phyloP scores from a whole-genome alignment of 768 basidiomycete genomes.

The Leccinum boreale region DNA sequence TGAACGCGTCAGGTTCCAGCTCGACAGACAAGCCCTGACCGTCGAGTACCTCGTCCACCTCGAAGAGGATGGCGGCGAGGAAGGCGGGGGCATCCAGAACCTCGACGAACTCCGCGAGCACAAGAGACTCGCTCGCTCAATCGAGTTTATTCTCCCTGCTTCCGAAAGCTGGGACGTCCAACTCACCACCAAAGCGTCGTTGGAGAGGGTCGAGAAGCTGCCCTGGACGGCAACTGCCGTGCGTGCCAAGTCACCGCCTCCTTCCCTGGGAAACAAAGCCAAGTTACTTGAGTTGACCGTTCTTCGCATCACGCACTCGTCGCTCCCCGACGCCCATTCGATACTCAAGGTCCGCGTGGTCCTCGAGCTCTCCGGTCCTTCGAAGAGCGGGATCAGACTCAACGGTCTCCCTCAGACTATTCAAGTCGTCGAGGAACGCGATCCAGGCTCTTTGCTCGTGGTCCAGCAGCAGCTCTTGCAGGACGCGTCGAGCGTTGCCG shows the following conservation, averaged over 20 bases:
- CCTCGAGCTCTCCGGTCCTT: slow-evolving; percentile 77
- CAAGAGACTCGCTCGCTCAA: slow-evolving; percentile 64
- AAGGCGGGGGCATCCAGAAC: slow-evolving; percentile 34
- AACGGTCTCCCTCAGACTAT: slow-evolving; percentile 80
- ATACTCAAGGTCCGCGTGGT: slow-evolving; percentile 77
- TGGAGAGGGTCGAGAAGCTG: slow-evolving; percentile 63
- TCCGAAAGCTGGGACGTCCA: slow-evolving; percentile 86
- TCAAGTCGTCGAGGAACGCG: slow-evolving; percentile 61
- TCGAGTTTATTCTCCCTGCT: slow-evolving; percentile 79
- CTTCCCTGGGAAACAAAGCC: slow-evolving; percentile 29
- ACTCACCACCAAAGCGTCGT: slow-evolving; percentile 69
- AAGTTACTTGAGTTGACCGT: slow-evolving; percentile 49
- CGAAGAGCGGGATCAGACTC: slow-evolving; percentile 67
- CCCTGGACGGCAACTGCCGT: slow-evolving; percentile 70
- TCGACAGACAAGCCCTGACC: slow-evolving; percentile 77
- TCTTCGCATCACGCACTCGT: slow-evolving; percentile 70
- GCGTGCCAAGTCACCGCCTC: slow-evolving; percentile 36
- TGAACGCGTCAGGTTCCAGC: slow-evolving; percentile 74
- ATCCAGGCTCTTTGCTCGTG: slow-evolving; percentile 49
- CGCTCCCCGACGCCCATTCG: slow-evolving; percentile 68
- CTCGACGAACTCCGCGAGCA: slow-evolving; percentile 72
- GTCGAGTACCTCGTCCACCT: slow-evolving; percentile 83
- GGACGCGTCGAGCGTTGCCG: slow-evolving; percentile 66
- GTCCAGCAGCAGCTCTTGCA: slow-evolving; percentile 52
- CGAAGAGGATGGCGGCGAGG: slow-evolving; percentile 42